Evolutionary conservation across 257 asterid genomes (phyloP).

Genomic region (Capsicum baccatum): DNA sequence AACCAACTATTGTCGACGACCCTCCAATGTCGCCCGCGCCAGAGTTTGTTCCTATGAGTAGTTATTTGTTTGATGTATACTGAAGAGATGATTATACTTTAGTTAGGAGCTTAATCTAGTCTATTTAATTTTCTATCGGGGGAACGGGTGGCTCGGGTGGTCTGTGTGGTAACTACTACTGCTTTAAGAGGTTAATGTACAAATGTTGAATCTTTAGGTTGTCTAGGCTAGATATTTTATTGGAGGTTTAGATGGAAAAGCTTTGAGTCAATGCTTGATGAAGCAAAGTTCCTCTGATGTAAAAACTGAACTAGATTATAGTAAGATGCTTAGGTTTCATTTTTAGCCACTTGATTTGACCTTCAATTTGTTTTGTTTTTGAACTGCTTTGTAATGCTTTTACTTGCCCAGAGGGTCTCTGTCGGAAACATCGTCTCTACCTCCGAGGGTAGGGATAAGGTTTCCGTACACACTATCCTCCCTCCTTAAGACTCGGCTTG

Average conservation of each 20-base stretch:
- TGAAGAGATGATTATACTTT: slow-evolving; percentile 40
- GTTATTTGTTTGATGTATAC: slow-evolving; percentile 52
- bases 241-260: slow-evolving; percentile 26
- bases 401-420: too few species aligned
- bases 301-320: slow-evolving; percentile 29
- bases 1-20: slow-evolving; percentile 29
- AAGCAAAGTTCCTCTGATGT: slow-evolving; percentile 13
- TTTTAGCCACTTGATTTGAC: neutral
- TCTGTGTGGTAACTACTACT: slow-evolving; percentile 18
- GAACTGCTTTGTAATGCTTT: too few species aligned
- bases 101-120: slow-evolving; percentile 42
- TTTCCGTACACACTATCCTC: too few species aligned
- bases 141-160: neutral
- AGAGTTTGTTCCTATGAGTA: slow-evolving; percentile 53
- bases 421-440: too few species aligned
- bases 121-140: slow-evolving; percentile 14
- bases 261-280: slow-evolving; percentile 17
- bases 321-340: slow-evolving; percentile 13
- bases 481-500: too few species aligned
- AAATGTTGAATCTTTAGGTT: slow-evolving; percentile 29
- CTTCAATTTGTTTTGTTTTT: neutral
- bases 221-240: slow-evolving; percentile 25
- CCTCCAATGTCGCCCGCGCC: slow-evolving; percentile 47
- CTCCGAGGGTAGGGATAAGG: too few species aligned
- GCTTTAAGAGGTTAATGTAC: slow-evolving; percentile 9